phyloP scores from a whole-genome alignment of 805 yeast genomes.

The Phaffomyces thermotolerans region DNA sequence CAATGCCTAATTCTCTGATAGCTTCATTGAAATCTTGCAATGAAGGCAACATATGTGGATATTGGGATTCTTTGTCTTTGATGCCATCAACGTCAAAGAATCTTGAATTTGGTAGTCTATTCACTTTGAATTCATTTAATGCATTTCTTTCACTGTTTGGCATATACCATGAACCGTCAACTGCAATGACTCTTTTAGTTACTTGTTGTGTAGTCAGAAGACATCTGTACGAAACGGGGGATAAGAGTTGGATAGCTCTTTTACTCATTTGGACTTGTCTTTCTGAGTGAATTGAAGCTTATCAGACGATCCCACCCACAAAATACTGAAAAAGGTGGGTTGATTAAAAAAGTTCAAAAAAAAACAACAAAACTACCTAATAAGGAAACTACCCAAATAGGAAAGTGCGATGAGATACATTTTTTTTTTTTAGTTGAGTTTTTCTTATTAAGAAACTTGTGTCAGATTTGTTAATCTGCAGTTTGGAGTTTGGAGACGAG shows the following conservation, averaged over 20 bases:
- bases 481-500: too few species aligned
- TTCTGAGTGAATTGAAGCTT: not conserved
- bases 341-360: not conserved
- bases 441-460: not conserved
- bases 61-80: slow-evolving; percentile 50
- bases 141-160: slow-evolving; percentile 66
- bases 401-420: not conserved
- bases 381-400: not conserved
- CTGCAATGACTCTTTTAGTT: slow-evolving; percentile 38
- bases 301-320: too few species aligned
- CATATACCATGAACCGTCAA: slow-evolving; percentile 92
- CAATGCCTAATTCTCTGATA: slow-evolving; percentile 50
- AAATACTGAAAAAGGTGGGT: not conserved
- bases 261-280: slow-evolving; percentile 17
- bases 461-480: not conserved
- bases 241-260: slow-evolving; percentile 18
- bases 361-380: not conserved
- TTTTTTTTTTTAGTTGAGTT: not conserved
- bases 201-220: slow-evolving; percentile 13
- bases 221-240: slow-evolving; percentile 21
- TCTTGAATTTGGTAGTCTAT: slow-evolving; percentile 58
- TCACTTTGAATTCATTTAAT: slow-evolving; percentile 45
- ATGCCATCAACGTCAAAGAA: slow-evolving; percentile 75
- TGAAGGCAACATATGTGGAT: slow-evolving; percentile 89
- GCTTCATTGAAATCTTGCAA: slow-evolving; percentile 45